phyloP scores from a whole-genome alignment of 768 basidiomycete species.

The Gelatoporia subvermispora region DNA sequence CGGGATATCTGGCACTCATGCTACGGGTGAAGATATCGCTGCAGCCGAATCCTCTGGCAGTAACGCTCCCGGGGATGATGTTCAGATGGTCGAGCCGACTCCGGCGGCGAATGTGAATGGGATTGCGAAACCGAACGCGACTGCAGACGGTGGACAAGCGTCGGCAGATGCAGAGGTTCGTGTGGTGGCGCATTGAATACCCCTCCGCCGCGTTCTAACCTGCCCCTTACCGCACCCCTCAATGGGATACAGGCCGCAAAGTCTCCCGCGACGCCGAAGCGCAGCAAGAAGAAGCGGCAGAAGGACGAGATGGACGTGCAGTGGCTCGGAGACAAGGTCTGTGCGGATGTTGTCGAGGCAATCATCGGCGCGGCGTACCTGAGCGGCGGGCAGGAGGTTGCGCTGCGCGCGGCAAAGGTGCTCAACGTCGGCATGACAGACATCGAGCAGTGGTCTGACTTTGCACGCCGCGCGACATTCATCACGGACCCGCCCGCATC shows the following conservation, averaged over 20 bases:
- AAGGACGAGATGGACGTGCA: slow-evolving; percentile 40
- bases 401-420: slow-evolving; percentile 58
- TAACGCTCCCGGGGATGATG: too few relatives aligned
- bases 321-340: slow-evolving; percentile 78
- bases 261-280: slow-evolving; percentile 9
- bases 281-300: slow-evolving; percentile 36
- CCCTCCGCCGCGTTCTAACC: too few relatives aligned
- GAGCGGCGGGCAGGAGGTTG: slow-evolving; percentile 64
- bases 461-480: slow-evolving; percentile 29
- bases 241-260: not conserved
- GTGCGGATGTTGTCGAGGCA: slow-evolving; percentile 84
- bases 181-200: too few relatives aligned
- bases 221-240: too few relatives aligned
- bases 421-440: slow-evolving; percentile 61
- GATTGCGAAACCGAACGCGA: too few relatives aligned
- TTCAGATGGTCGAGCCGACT: not conserved
- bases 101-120: not conserved
- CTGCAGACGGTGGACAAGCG: not conserved
- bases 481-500: not conserved
- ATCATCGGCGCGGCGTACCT: slow-evolving; percentile 80
- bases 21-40: not conserved
- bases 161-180: not conserved
- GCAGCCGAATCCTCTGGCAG: not conserved
- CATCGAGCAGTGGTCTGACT: slow-evolving; percentile 70
- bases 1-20: not conserved